Evolutionary conservation across 805 yeast genomes (phyloP), one percentile per base, ranked within the genome.

Genomic region (Metschnikowia noctiluminum): DNA sequence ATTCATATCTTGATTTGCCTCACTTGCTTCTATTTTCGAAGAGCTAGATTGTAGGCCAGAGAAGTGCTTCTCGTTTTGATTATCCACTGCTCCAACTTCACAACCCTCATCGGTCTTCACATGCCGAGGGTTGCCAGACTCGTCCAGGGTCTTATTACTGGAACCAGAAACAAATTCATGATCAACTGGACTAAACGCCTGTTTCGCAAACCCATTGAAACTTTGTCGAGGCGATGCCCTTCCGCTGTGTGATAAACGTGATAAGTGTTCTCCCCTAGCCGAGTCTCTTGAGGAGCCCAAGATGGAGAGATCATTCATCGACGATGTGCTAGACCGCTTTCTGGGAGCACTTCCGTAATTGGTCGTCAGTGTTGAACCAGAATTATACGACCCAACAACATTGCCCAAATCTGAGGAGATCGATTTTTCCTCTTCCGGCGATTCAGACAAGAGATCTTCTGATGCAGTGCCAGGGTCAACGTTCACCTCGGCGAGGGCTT

Each of bases 281-380:
- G 56, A 52, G 8, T 56, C 56, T 26, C 52, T 47, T 6, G 58
- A 56, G 2, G 58, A 45, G 34, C 52, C 44, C 28, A 54, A 40
- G 9, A 49, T 32, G 1, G 52, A 51, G 7, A 48, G 15, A 28
- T 51, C 49, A 34, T 43, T 49, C 45, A 49, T 35, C 13, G 58
- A 51, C 2, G 51, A 46, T 2, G 51, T 28, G 47, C 52, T 53
- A 2, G 47, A 49, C 10, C 43, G 48, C n/a, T 48, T 48, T 16
- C 49, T 46, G 2, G 55, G 59, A 10, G 38, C 56, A 7, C 55
- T 49, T 15, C 73, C 74, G 54, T 68, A 70, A 49, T 69, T 65
- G 1, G 73, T 68, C 12, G 69, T 66, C 67, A 65, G 70, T 2
- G 76, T 69, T 2, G 75, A 70, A 53, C 65, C 70, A 1, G 76